Conservation (phyloP, 176 grass and related monocot species). For the Zea luxurians region DNA sequence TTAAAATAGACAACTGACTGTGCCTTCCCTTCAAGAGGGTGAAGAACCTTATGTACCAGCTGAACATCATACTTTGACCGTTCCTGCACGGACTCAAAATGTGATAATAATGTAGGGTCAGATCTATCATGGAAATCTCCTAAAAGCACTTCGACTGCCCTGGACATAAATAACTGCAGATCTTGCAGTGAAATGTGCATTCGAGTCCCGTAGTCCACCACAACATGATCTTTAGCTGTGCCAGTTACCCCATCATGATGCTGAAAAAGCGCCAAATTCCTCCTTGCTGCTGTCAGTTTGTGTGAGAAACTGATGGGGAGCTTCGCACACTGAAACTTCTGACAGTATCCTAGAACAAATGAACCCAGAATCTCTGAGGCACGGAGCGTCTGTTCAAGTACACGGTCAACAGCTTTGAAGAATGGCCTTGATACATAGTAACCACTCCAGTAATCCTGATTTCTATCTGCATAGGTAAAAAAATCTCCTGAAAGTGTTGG, state of each 20-base stretch:
- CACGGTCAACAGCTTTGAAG: slow-evolving; percentile 93
- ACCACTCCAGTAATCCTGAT: slow-evolving; percentile 97
- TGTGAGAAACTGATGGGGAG: slow-evolving; percentile 78
- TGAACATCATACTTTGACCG: slow-evolving; percentile 91
- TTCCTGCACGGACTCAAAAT: slow-evolving; percentile 76
- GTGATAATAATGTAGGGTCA: slow-evolving; percentile 73
- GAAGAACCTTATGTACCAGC: slow-evolving; percentile 65
- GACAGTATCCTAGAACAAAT: slow-evolving; percentile 92
- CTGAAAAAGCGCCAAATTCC: slow-evolving; percentile 97
- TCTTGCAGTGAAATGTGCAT: slow-evolving; percentile 96
- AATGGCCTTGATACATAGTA: slow-evolving; percentile 97
- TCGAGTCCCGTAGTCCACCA: slow-evolving; percentile 84
- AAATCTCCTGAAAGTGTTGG: slow-evolving; percentile 98
- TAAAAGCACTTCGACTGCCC: slow-evolving; percentile 77
- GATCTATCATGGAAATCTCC: slow-evolving; percentile 80
- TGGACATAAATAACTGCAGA: slow-evolving; percentile 88
- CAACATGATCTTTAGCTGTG: slow-evolving; percentile 95
- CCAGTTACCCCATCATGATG: slow-evolving; percentile 99
- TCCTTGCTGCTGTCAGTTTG: slow-evolving; percentile 93
- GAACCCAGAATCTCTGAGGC: slow-evolving; percentile 87
- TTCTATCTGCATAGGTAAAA: slow-evolving; percentile 96
- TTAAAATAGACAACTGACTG: slow-evolving; percentile 76
- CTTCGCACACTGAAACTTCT: slow-evolving; percentile 75
- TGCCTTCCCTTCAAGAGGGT: slow-evolving; percentile 51
- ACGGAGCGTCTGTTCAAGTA: slow-evolving; percentile 89